Evolutionary conservation across 2,329 filamentous ascomycete genomes (phyloP), one percentile per base, ranked within the genome.

Genomic region (Neofusicoccum umdonicola): DNA sequence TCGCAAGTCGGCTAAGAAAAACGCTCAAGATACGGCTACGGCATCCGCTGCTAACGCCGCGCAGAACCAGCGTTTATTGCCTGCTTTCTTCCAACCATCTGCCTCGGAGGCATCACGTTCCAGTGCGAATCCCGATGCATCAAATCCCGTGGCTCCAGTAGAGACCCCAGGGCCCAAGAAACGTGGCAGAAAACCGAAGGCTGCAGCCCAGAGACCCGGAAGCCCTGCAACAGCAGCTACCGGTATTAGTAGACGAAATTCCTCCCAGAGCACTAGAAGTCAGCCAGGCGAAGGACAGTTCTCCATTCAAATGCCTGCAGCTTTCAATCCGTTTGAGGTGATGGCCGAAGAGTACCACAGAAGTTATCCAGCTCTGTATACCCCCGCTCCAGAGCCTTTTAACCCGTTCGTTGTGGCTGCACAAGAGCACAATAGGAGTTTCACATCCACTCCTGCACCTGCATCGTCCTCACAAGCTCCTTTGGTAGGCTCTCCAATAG

Each of bases 321-420:
- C 4, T 4, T 60, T 47, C 13, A 60, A 60, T 12, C 56, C 56
- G 2, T 60, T 60, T 15, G 22, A 34, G 6, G 56, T 41, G 3
- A 60, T 60, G 56, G 56, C 56, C n/a, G 56, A 45, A 27, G 56
- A 60, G 42, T 60, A 60, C 15, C 41, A 60, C 7, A 15, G 44
- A 19, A 60, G 42, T 11, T 60, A 47, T 37, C 56, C 56, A 6
- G 8, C 41, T 15, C 42, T 47, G 13, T 47, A 35, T 15, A 15
- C n/a, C 8, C 56, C 56, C 7, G 31, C 27, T 22, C 27, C 56
- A 22, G 37, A 35, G 13, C 56, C 56, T 6, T 60, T 60, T 41
- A 60, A 60, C 22, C 56, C 56, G 7, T 60, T 60, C 31, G 13
- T 60, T 13, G 56, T 19, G 2, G 56, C 42, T 37, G 56, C 56